A percentile compares a stretch with the other conserved stretches of the same genome.
These are phyloP conservation scores for Plantago coronopus DNA, from an alignment of 305 asterid species.

Conservation along the genomic window DNA sequence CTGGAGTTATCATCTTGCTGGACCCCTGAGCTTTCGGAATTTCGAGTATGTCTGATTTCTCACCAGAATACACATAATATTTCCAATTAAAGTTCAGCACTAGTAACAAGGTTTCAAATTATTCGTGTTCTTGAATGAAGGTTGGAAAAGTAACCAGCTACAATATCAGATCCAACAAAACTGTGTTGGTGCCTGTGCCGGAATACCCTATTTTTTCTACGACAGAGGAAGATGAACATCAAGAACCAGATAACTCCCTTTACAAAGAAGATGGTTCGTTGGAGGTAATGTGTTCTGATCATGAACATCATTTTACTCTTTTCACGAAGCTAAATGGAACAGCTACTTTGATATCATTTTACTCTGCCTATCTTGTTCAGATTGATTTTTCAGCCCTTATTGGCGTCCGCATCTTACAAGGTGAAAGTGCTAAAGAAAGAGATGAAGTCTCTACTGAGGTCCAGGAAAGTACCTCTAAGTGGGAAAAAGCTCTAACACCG, in stretches of 20 bases:
- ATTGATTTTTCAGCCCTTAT: constrained; percentile 61
- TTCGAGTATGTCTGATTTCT: constrained; percentile 49
- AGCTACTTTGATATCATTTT: constrained; percentile 3
- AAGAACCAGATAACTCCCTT: constrained; percentile 41
- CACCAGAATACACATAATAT: constrained; percentile 13
- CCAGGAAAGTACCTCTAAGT: constrained; percentile 33
- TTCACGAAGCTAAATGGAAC: background rate
- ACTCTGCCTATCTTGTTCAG: constrained; percentile 41
- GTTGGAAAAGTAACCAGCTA: constrained; percentile 70
- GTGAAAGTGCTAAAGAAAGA: constrained; percentile 35
- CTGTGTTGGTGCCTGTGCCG: constrained; percentile 51
- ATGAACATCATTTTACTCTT: constrained; percentile 8
- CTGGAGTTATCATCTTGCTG: constrained; percentile 87
- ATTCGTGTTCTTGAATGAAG: constrained; percentile 35
- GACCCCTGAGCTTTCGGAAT: constrained; percentile 84
- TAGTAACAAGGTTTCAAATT: constrained; percentile 16
- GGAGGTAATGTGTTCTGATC: constrained; percentile 47
- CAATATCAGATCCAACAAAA: constrained; percentile 41
- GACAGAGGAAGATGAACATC: constrained; percentile 43
- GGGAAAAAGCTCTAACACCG: constrained; percentile 30
- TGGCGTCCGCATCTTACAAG: constrained; percentile 57
- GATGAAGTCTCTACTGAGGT: constrained; percentile 22
- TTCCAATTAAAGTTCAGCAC: constrained; percentile 10
- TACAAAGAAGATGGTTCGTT: constrained; percentile 81
- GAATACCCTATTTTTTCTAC: constrained; percentile 56